Base-by-base conservation (phyloP, 1,139 yeast species). In the Yamadazyma jaroonii region DNA sequence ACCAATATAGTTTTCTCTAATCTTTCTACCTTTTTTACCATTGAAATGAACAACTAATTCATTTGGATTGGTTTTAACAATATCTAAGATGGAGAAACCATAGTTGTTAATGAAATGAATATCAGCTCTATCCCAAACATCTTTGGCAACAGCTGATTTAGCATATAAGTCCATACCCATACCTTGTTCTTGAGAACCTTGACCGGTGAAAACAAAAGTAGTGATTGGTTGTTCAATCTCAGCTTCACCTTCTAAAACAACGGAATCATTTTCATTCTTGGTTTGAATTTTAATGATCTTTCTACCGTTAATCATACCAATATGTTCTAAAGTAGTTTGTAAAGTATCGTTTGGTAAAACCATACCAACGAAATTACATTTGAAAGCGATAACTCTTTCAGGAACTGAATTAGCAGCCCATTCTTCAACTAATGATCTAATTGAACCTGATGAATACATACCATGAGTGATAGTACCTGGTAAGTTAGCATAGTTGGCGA, bases 121-220 rank as follows among this genome's bases (percentile, higher is more conserved):
- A 61, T 92, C 98, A 45, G 99, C 99, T 62, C 89, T 85, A 64
- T 92, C 97, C 98, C 99, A 92, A 46, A 92, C 97, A 47, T 79
- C 81, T 57, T 82, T 83, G 42, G 99, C 98, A 61, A 94, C 97
- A 30, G 79, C 88, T 38, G 96, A 86, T 36, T 88, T 77, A 48
- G 81, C 83, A 67, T 92, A 92, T 60, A 92, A 77, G 66, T 94
- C 98, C 99, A 92, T 92, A 74, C 99, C 98, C 99, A 92, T 92
- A 61, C 97, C 97, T 74, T 94, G 98, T 67, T 94, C 98, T 71
- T 92, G 98, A 43, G 98, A 90, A 62, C 99, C 99, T 76, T 92
- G 99, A 62, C 98, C 99, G 50, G 99, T 92, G 72, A 94, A 92
- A 43, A 92, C 96, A 61, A 86, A 92, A 13, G 98, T 84, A 35